A percentile compares a stretch with the other conserved stretches of the same genome.
Conservation (phyloP, 2,329 filamentous ascomycete genomes). For the Venturia aucupariae region DNA sequence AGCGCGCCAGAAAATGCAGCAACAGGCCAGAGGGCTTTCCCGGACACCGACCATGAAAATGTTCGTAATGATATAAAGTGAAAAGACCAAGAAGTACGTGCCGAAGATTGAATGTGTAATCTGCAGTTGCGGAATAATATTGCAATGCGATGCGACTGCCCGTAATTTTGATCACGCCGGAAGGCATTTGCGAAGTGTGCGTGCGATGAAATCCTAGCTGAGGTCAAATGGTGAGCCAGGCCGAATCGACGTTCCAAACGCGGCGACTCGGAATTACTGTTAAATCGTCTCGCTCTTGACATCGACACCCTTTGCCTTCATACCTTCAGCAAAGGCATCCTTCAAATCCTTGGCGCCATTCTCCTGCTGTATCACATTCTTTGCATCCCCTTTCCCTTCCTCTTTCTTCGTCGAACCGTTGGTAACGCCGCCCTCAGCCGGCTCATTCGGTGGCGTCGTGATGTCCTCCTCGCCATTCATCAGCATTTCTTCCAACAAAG, state of each 20-base stretch:
- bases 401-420: slow-evolving; percentile 15
- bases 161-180: background rate
- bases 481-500: slow-evolving; percentile 27
- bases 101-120: background rate
- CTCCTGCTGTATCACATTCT: slow-evolving; percentile 9
- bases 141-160: background rate
- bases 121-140: background rate
- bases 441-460: slow-evolving; percentile 8
- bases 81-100: background rate
- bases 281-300: slow-evolving; percentile 9
- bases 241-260: background rate
- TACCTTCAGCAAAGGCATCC: slow-evolving; percentile 31
- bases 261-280: background rate
- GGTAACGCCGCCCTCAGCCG: background rate
- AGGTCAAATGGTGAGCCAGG: background rate
- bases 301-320: slow-evolving; percentile 23
- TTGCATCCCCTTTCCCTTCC: background rate
- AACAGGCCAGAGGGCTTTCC: background rate
- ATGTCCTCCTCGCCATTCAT: slow-evolving; percentile 14
- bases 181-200: background rate
- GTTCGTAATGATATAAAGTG: background rate
- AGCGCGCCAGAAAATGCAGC: background rate
- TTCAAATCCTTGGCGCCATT: slow-evolving; percentile 27
- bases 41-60: background rate
- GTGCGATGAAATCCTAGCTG: background rate